Base-by-base conservation (phyloP, 228 moss, liverwort and hornwort species). In the Sphagnum fallax region DNA sequence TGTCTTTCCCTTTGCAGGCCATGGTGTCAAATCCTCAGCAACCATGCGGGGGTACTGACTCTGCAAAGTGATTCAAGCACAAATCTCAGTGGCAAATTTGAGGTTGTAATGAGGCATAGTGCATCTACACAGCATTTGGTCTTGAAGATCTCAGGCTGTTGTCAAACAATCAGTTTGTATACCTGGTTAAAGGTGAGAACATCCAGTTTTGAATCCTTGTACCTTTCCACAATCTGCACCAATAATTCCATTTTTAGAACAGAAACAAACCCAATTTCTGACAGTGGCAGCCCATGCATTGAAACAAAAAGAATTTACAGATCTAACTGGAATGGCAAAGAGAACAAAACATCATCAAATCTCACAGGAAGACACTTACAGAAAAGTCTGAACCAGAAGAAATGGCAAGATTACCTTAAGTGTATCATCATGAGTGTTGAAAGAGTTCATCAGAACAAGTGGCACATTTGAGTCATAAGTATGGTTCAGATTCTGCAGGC, bases 361-460 rank as follows among this genome's bases (percentile, higher is more conserved):
- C 32, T 32, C 32, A 32, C 32, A 32, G 32, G 32, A 2, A 32
- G 32, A 32, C 32, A 32, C 2, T 32, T 32, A 32, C 32, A 32
- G 32, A 32, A 32, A 32, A 32, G 32, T 32, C 32, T 32, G 32
- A 32, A 32, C 32, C 32, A 32, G 32, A 32, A 32, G 8, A 5
- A 53, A 6, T 10, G 32, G n/a, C 11, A 48, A 32, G 53, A 73
- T 53, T 48, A 95, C 95, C 92, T 97, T 67, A 14, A 83, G 78
- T 18, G 98, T 98, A 62, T 98, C 98, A 5, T 87, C 89, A 65
- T 98, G 98, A 5, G 94, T 98, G 80, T 98, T 98, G 86, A 98
- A 98, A 5, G 98, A 94, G 75, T 98, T 98, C 93, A 98, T 93
- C 65, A 98, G 92, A 18, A 98, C 98, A 62, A 98, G 93, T 53